Conservation (phyloP, 2,329 filamentous ascomycete species). For the Aspergillus tamarii region DNA sequence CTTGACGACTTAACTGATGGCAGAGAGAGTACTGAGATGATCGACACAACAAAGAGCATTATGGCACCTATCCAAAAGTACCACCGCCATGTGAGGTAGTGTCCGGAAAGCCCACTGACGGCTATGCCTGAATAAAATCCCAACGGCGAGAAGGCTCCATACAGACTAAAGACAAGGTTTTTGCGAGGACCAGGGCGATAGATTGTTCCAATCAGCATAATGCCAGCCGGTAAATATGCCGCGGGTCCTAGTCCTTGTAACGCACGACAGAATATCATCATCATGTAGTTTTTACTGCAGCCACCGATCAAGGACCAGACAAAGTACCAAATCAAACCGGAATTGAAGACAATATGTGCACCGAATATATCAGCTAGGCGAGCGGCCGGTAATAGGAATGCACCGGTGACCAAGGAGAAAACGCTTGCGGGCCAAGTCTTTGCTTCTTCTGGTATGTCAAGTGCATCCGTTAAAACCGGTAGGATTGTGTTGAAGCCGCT, state of each 20-base stretch:
- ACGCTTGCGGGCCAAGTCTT: conserved; percentile 16
- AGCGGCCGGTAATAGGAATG: conserved; percentile 9
- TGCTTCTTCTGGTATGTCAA: conserved; percentile 9
- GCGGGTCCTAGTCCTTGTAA: conserved; percentile 13
- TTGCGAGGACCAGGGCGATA: conserved; percentile 14
- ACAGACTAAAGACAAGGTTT: conserved; percentile 15
- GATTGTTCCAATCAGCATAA: conserved; percentile 13
- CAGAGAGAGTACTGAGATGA: conserved; percentile 6
- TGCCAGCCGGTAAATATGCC: conserved; percentile 7
- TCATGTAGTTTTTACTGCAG: conserved; percentile 11
- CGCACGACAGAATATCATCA: conserved; percentile 16
- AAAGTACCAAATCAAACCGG: conserved; percentile 10
- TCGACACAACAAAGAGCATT: conserved; percentile 6
- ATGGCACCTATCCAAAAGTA: conserved; percentile 13
- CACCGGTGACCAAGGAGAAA: conserved; percentile 16
- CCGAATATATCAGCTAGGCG: conserved; percentile 14
- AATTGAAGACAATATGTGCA: conserved; percentile 9
- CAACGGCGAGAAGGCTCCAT: conserved; percentile 14
- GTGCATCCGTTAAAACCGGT: conserved; percentile 5
- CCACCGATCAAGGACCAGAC: conserved; percentile 10
- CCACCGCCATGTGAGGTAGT: conserved; percentile 13
- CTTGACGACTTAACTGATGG: neutral
- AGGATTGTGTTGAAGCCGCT: conserved; percentile 12
- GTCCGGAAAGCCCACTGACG: conserved; percentile 5
- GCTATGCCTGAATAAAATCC: conserved; percentile 15